Evolutionary conservation across 208 protist species (phyloP).

Genomic region (Leishmania tarentolae): DNA sequence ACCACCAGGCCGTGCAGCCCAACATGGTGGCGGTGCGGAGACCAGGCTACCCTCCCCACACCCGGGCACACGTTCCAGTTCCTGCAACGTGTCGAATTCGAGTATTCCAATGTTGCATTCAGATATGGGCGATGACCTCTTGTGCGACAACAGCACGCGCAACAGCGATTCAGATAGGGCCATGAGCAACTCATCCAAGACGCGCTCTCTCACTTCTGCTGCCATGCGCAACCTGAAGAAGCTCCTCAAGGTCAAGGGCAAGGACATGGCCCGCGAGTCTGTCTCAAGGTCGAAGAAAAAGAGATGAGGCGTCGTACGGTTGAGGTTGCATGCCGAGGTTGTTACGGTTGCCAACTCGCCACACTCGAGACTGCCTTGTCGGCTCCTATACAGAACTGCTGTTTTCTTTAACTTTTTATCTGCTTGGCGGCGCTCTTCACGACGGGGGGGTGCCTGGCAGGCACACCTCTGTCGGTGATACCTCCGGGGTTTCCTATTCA

Average conservation of each 20-base stretch:
- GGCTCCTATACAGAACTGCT: neutral
- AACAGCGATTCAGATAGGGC: conserved; percentile 16
- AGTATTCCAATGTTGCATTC: neutral
- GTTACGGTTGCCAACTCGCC: neutral
- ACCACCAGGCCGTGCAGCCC: neutral
- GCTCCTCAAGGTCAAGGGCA: conserved; percentile 46
- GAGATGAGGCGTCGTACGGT: neutral
- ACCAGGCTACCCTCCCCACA: neutral
- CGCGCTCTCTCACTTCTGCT: neutral
- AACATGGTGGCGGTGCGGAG: neutral
- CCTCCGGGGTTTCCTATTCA: no score
- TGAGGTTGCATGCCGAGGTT: conserved; percentile 1
- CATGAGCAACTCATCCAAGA: conserved; percentile 2
- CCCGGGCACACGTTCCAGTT: no score
- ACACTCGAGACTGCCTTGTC: neutral
- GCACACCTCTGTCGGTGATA: neutral
- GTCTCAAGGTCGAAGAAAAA: conserved; percentile 31
- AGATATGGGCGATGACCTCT: neutral
- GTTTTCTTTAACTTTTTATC: neutral
- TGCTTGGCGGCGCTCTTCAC: neutral
- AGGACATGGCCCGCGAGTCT: conserved; percentile 44
- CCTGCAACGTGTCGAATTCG: neutral
- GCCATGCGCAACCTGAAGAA: conserved; percentile 28
- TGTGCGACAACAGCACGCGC: neutral
- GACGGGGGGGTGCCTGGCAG: no score